Base-by-base conservation (phyloP, 345 rosid genomes). In the Lepidium aucheri region DNA sequence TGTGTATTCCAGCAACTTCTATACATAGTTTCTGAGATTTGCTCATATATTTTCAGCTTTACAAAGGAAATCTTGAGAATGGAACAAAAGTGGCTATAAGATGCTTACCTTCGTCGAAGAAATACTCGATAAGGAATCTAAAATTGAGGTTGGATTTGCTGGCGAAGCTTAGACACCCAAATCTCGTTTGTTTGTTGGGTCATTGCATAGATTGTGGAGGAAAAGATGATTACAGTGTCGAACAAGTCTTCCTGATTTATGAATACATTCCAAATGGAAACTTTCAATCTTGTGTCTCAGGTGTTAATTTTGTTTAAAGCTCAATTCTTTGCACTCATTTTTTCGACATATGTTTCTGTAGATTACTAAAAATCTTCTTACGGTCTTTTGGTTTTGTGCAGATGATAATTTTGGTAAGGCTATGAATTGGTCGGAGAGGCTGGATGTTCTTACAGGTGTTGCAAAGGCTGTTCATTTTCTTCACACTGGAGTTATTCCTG, bases 131-230 rank as follows among this genome's bases (percentile, higher is more conserved):
- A 69, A 88, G 88, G 66, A 90, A 80, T 65, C 86, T 94, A 52
- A 86, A 84, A 75, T 79, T 76, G 55, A 79, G 86, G 59, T 60
- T 94, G n/a, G 97, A 94, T 74, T 68, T 86, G 70, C 81, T 94
- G 9, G 83, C 96, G 12, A 90, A 88, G 83, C 90, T 94, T 73
- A 92, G 86, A 39, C 99, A 94, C 70, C 96, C 96, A 43, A 85
- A 94, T 79, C 77, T 94, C 17, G 97, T 94, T 56, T 72, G 83
- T 79, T 78, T 90, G 61, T 65, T 94, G 81, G 97, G 99, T 54
- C 89, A 94, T 70, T 94, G 99, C 81, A 79, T 84, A 50, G 84
- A 84, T 53, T 71, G 74, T 59, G 73, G 83, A 12, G 82, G 81
- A 45, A 84, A 67, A 56, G 89, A 86, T 78, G 89, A 84, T 60